Evolutionary conservation across 768 basidiomycete species (phyloP).

Genomic region (Pleurotus giganteus): DNA sequence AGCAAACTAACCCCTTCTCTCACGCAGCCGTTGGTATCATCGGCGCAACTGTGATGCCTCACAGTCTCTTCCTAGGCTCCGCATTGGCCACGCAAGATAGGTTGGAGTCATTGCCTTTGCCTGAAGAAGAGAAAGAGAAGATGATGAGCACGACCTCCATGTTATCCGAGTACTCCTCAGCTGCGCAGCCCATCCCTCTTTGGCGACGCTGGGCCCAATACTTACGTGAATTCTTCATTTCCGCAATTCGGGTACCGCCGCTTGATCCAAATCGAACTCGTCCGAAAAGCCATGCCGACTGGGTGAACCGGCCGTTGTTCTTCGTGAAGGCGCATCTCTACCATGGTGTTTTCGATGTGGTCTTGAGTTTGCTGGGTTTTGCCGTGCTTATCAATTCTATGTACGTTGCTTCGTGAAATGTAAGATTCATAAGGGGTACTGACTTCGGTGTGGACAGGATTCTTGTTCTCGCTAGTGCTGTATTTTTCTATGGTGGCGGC

Average conservation of each 20-base stretch:
- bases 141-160: slow-evolving; percentile 18
- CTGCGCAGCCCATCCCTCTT: slow-evolving; percentile 10
- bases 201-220: not conserved
- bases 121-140: slow-evolving; percentile 16
- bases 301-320: slow-evolving; percentile 50
- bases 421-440: slow-evolving; percentile 1
- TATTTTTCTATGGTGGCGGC: slow-evolving; percentile 59
- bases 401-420: slow-evolving; percentile 40
- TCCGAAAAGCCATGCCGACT: slow-evolving; percentile 46
- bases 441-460: slow-evolving; percentile 45
- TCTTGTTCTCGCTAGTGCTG: slow-evolving; percentile 76
- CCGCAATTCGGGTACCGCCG: slow-evolving; percentile 9
- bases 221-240: not conserved
- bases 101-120: slow-evolving; percentile 33
- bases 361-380: slow-evolving; percentile 70
- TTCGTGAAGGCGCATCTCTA: slow-evolving; percentile 64
- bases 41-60: slow-evolving; percentile 91
- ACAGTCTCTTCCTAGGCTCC: slow-evolving; percentile 88
- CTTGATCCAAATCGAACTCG: not conserved
- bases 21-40: slow-evolving; percentile 64
- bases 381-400: slow-evolving; percentile 87
- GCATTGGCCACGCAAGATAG: slow-evolving; percentile 83
- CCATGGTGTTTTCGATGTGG: slow-evolving; percentile 66
- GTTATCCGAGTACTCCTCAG: slow-evolving; percentile 11
- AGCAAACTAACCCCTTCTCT: slow-evolving; percentile 21